These are phyloP conservation scores for Mallotus nudiflorus DNA, from an alignment of 345 rosid genomes.

Conservation along the genomic window DNA sequence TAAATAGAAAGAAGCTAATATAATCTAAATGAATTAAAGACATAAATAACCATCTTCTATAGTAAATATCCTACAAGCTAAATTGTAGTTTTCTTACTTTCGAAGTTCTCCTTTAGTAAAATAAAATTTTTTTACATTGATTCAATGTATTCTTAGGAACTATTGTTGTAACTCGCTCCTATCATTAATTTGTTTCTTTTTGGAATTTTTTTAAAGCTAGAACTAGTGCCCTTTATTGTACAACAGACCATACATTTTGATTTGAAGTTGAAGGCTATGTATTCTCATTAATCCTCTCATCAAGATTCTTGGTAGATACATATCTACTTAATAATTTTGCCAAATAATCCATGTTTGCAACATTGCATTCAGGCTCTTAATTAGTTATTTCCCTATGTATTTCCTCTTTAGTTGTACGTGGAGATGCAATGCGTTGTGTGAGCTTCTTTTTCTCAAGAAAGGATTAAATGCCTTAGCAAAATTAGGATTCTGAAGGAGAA, in stretches of 20 bases:
- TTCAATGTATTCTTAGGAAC: conserved; percentile 89
- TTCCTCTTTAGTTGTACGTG: conserved; percentile 87
- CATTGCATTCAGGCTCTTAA: conserved; percentile 29
- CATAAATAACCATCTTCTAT: neutral
- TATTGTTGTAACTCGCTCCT: conserved; percentile 98
- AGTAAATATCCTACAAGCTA: conserved; percentile 21
- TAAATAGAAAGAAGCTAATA: too few species aligned
- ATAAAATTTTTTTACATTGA: conserved; percentile 94
- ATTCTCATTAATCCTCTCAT: conserved; percentile 28
- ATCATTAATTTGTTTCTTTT: conserved; percentile 79
- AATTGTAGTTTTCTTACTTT: conserved; percentile 63
- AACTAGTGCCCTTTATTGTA: conserved; percentile 89
- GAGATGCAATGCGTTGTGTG: conserved; percentile 66
- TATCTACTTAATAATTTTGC: conserved; percentile 41
- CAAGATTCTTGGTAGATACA: conserved; percentile 39
- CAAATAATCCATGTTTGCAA: conserved; percentile 19
- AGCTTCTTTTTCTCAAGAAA: conserved; percentile 97
- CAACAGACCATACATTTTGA: conserved; percentile 83
- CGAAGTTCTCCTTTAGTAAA: conserved; percentile 71
- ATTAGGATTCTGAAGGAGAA: conserved; percentile 96
- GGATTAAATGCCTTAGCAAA: conserved; percentile 84
- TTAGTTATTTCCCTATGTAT: conserved; percentile 35
- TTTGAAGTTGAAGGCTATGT: conserved; percentile 60
- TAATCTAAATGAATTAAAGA: neutral
- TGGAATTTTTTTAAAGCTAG: conserved; percentile 97